Evolutionary conservation across 73 alveolate genomes (phyloP), one percentile per base, ranked within the genome.

Genomic region (Paramecium sexaurelia): DNA sequence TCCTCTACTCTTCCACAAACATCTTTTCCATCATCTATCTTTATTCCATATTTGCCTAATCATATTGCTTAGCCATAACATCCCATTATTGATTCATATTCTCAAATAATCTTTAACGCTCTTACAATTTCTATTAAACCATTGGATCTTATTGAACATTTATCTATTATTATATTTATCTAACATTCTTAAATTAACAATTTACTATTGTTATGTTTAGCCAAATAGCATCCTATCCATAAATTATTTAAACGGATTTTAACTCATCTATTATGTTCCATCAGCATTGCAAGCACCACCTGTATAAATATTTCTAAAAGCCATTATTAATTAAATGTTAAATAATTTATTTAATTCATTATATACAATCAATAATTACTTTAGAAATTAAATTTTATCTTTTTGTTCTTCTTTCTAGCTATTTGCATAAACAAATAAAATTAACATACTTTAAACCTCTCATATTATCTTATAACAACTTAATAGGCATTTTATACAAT

Each of bases 261-360:
- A n/a, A 51, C 87, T 86, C 84, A 86, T 69, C 75, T 88, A 32
- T n/a, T 35, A 27, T 8, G 73, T 56, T 55, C 94, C 94, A 39
- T 68, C 87, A 0, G 87, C 93, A 86, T 68, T 88, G 22, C 94
- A 88, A 26, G 94, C 91, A 20, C 94, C 94, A 68, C 90, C 90
- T 20, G 68, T 78, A 41, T 41, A 39, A 1, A 78, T 43, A 78
- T 78, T 78, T 45, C 90, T 37, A 40, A 78, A 78, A 10, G 90
- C 67, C 67, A 51, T 51, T 51, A 51, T 51, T n/a, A 51, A 51
- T 51, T 51, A 51, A 17, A 51, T 51, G 67, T 17, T 51, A 51
- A 51, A 51, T 51, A 51, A 51, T 51, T 51, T 51, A 51, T 51
- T 51, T 17, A 8, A 51, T 0, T 51, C 66, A 51, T 1, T 51